These are phyloP conservation scores for Sphaerulina vaccinii DNA, from an alignment of 2,329 filamentous ascomycete species.

Conservation along the genomic window DNA sequence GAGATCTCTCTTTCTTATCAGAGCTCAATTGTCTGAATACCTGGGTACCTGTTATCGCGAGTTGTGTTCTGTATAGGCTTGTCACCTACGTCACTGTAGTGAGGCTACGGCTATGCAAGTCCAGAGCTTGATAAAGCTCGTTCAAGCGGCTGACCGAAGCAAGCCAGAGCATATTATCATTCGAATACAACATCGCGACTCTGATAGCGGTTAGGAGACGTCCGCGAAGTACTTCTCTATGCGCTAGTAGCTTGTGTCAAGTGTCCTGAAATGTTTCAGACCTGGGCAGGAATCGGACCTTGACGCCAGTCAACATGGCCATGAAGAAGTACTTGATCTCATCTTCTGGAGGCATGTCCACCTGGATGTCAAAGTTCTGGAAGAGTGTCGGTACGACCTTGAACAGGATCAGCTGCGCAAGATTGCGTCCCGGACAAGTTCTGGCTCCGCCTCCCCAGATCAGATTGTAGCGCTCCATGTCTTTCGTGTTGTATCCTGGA, in stretches of 20 bases:
- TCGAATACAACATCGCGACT: too few species aligned
- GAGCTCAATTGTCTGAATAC: neutral
- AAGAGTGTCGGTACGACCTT: constrained; percentile 17
- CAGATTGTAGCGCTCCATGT: constrained; percentile 23
- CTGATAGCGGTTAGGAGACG: too few species aligned
- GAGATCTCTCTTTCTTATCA: neutral
- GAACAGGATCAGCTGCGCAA: constrained; percentile 34
- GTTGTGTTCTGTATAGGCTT: neutral
- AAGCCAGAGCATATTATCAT: too few species aligned
- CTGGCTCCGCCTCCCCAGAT: constrained; percentile 28
- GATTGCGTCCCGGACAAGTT: constrained; percentile 24
- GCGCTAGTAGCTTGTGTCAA: too few species aligned
- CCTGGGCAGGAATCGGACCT: constrained; percentile 4
- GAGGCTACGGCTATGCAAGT: neutral
- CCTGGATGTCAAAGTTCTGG: constrained; percentile 16
- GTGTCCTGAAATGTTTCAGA: neutral
- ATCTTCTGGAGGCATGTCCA: constrained; percentile 16
- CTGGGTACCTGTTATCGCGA: neutral
- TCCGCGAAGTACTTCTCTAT: too few species aligned
- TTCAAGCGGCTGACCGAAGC: too few species aligned
- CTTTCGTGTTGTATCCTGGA: constrained; percentile 10
- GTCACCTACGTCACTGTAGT: neutral
- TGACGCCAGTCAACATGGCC: constrained; percentile 19
- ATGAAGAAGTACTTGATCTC: constrained; percentile 20
- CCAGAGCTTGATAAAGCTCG: neutral